A percentile compares a stretch with the other conserved stretches of the same genome.
Evolutionary conservation across 805 yeast species (phyloP).

Genomic region (Clavispora fructus): DNA sequence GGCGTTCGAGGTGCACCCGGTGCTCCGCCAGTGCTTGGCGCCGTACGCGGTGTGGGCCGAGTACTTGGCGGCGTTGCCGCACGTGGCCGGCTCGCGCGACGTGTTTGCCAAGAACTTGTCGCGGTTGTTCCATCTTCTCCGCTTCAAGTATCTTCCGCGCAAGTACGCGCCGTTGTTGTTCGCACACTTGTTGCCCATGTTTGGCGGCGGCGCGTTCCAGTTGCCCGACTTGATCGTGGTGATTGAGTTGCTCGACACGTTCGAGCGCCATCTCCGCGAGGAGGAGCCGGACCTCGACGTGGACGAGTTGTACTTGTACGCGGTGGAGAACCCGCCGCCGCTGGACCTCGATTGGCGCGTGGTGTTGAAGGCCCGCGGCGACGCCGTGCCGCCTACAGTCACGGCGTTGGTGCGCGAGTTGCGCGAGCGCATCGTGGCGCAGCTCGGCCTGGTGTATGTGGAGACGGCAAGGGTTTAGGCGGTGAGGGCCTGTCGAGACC

Average conservation of each 20-base stretch:
- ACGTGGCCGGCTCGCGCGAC: too few relatives aligned
- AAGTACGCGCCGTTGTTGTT: slow-evolving; percentile 46
- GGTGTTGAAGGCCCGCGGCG: slow-evolving; percentile 12
- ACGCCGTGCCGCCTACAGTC: slow-evolving; percentile 22
- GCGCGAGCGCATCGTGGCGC: slow-evolving; percentile 28
- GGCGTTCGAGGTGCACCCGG: slow-evolving; percentile 41
- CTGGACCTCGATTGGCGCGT: slow-evolving; percentile 35
- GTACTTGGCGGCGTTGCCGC: slow-evolving; percentile 29
- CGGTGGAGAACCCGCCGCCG: slow-evolving; percentile 19
- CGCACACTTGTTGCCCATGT: slow-evolving; percentile 44
- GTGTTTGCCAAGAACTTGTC: slow-evolving; percentile 27
- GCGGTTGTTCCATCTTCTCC: slow-evolving; percentile 44
- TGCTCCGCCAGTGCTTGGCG: slow-evolving; percentile 61
- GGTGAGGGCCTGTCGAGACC: too few relatives aligned
- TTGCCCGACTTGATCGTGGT: slow-evolving; percentile 16
- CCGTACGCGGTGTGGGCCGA: slow-evolving; percentile 64
- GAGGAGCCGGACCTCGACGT: slow-evolving; percentile 23
- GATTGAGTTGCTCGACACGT: slow-evolving; percentile 36
- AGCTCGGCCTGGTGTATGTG: slow-evolving; percentile 33
- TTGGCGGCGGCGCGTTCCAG: slow-evolving; percentile 13
- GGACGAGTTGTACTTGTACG: slow-evolving; percentile 26
- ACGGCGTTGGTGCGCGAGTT: slow-evolving; percentile 21
- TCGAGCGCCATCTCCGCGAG: slow-evolving; percentile 21
- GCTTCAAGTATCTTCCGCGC: slow-evolving; percentile 40
- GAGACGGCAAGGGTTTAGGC: background rate